Conservation (phyloP, 1,284 basidiomycete genomes). For the Fomes fomentarius region DNA sequence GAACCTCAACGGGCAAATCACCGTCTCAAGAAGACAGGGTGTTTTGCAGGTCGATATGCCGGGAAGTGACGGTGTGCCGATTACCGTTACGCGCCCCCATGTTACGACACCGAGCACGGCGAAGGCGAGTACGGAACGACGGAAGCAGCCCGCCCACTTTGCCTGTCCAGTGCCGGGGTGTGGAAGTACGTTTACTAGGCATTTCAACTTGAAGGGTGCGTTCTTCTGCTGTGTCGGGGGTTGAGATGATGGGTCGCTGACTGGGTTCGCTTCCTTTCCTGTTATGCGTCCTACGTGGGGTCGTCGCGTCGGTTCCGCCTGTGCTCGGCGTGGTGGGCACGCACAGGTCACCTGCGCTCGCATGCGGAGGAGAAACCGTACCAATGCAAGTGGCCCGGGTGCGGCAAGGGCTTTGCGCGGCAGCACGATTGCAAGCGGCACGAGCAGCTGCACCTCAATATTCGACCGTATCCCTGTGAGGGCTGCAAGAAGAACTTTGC, state of each 20-base stretch:
- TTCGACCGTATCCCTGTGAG: constrained; percentile 75
- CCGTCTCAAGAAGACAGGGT: constrained; percentile 7
- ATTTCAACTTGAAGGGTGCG: constrained; percentile 80
- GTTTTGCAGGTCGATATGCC: constrained; percentile 26
- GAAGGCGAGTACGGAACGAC: constrained; percentile 69
- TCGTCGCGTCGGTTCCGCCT: background rate
- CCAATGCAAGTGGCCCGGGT: constrained; percentile 85
- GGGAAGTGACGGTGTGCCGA: constrained; percentile 25
- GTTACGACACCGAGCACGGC: constrained; percentile 77
- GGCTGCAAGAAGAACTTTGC: constrained; percentile 81
- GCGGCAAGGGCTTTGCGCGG: constrained; percentile 81
- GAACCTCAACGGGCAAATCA: constrained; percentile 10
- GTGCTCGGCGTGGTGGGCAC: constrained; percentile 8
- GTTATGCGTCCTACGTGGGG: constrained; percentile 1
- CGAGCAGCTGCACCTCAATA: constrained; percentile 79
- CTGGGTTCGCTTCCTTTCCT: constrained; percentile 6
- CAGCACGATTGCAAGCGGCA: constrained; percentile 87
- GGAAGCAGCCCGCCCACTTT: constrained; percentile 78
- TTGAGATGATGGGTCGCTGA: constrained; percentile 17
- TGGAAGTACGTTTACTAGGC: constrained; percentile 81
- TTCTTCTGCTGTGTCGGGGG: constrained; percentile 21
- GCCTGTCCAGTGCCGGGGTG: constrained; percentile 77
- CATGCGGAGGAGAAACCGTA: constrained; percentile 85
- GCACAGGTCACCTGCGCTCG: constrained; percentile 74
- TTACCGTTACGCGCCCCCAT: constrained; percentile 49